Evolutionary conservation across 768 basidiomycete genomes (phyloP).

Genomic region (Gyrodon lividus): DNA sequence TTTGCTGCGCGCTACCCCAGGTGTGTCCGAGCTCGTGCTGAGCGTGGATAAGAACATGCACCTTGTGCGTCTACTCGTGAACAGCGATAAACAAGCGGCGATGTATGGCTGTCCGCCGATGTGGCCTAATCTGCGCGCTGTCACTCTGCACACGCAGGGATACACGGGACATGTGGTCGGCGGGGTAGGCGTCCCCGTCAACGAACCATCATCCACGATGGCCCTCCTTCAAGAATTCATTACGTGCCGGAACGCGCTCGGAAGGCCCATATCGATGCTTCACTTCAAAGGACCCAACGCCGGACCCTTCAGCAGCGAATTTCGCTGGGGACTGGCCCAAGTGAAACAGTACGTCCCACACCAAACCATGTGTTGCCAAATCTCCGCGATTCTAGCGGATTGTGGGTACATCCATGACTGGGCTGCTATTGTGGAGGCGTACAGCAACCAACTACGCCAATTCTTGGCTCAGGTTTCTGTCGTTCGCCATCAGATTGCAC

Average conservation of each 20-base stretch:
- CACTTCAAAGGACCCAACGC: conserved; percentile 33
- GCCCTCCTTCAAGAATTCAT: conserved; percentile 27
- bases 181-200: conserved; percentile 20
- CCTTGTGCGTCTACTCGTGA: conserved; percentile 31
- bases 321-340: conserved; percentile 28
- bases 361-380: conserved; percentile 21
- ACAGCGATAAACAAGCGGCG: conserved; percentile 34
- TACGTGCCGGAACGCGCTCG: conserved; percentile 19
- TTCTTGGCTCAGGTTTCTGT: conserved; percentile 32
- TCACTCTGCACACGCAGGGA: conserved; percentile 32
- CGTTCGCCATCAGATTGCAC: conserved; percentile 30
- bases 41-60: conserved; percentile 31
- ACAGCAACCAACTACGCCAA: conserved; percentile 29
- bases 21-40: conserved; percentile 30
- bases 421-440: conserved; percentile 30
- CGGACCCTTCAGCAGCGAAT: conserved; percentile 25
- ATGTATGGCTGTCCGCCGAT: conserved; percentile 28
- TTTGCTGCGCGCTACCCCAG: conserved; percentile 32
- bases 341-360: conserved; percentile 26
- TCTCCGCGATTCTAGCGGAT: conserved; percentile 21
- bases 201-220: conserved; percentile 33
- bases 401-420: conserved; percentile 28
- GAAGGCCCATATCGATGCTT: conserved; percentile 21
- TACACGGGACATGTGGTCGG: conserved; percentile 21
- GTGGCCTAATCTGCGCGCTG: conserved; percentile 25